These are phyloP conservation scores for Microcyclosporella mali DNA, from an alignment of 2,329 filamentous ascomycete genomes.

Conservation along the genomic window DNA sequence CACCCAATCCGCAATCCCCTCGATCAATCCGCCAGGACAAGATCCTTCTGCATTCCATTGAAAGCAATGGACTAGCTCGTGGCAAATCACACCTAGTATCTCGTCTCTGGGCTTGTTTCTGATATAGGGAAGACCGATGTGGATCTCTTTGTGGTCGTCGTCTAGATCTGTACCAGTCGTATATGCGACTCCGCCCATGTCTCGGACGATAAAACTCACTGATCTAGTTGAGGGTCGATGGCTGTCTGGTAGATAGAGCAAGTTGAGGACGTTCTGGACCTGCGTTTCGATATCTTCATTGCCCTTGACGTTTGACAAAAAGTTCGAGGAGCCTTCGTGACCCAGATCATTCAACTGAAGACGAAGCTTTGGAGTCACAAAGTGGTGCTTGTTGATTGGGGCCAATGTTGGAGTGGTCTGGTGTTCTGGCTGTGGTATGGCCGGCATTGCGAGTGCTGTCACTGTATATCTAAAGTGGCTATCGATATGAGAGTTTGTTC, in stretches of 20 bases:
- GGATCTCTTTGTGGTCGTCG: constrained; percentile 84
- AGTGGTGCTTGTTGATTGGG: constrained; percentile 26
- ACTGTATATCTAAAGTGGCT: too few species aligned
- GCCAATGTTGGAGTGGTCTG: constrained; percentile 8
- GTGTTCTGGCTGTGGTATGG: constrained; percentile 7
- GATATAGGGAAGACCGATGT: constrained; percentile 76
- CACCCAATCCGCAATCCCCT: constrained; percentile 92
- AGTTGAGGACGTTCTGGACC: constrained; percentile 61
- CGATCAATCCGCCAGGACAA: constrained; percentile 66
- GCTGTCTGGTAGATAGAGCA: constrained; percentile 56
- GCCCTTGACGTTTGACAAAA: constrained; percentile 62
- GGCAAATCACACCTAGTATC: constrained; percentile 75
- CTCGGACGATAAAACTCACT: constrained; percentile 72
- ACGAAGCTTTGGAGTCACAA: constrained; percentile 41
- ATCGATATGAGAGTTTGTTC: too few species aligned
- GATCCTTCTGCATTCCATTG: constrained; percentile 63
- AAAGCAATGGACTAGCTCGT: constrained; percentile 93
- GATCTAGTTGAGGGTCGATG: constrained; percentile 64
- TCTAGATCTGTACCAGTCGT: constrained; percentile 76
- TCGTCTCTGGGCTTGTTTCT: constrained; percentile 43
- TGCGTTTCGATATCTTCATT: constrained; percentile 56
- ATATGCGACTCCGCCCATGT: constrained; percentile 82
- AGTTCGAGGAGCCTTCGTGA: constrained; percentile 56
- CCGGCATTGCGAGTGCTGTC: constrained; percentile 2
- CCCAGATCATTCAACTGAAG: constrained; percentile 46